Evolutionary conservation across 202 grass and related monocot genomes (phyloP).

Genomic region (Eragrostis tef): DNA sequence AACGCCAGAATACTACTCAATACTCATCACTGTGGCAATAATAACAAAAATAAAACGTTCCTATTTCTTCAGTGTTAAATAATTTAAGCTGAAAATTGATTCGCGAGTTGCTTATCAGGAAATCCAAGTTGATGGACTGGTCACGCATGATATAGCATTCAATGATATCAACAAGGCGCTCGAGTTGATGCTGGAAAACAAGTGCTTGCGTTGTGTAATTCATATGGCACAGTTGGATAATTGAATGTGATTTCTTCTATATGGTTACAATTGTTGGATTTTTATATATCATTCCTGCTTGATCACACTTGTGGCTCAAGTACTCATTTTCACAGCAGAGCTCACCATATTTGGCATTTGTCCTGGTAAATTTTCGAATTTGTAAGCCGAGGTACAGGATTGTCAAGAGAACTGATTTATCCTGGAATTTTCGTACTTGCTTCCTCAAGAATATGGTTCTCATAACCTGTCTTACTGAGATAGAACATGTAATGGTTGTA

Average conservation of each 20-base stretch:
- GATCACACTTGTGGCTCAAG: too few species aligned
- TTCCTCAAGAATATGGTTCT: background rate
- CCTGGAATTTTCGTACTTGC: slow-evolving; percentile 31
- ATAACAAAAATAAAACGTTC: too few species aligned
- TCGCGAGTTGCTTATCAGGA: slow-evolving; percentile 72
- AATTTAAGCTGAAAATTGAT: too few species aligned
- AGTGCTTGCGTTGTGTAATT: slow-evolving; percentile 89
- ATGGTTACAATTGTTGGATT: slow-evolving; percentile 29
- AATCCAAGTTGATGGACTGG: slow-evolving; percentile 80
- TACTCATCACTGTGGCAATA: too few species aligned
- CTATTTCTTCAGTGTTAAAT: too few species aligned
- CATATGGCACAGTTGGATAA: slow-evolving; percentile 61
- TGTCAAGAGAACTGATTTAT: background rate
- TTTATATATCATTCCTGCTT: too few species aligned
- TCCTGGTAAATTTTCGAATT: slow-evolving; percentile 17
- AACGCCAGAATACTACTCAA: background rate
- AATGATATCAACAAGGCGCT: slow-evolving; percentile 72
- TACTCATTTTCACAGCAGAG: too few species aligned
- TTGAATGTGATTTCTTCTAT: slow-evolving; percentile 21
- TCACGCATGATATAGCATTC: slow-evolving; percentile 90
- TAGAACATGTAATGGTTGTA: slow-evolving; percentile 2
- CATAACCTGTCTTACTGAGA: slow-evolving; percentile 39
- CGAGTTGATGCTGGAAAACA: slow-evolving; percentile 81
- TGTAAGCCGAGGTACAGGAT: slow-evolving; percentile 30
- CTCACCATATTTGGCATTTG: too few species aligned